Evolutionary conservation across 495 filamentous ascomycete genomes (phyloP).

Genomic region (Platismatia glauca): DNA sequence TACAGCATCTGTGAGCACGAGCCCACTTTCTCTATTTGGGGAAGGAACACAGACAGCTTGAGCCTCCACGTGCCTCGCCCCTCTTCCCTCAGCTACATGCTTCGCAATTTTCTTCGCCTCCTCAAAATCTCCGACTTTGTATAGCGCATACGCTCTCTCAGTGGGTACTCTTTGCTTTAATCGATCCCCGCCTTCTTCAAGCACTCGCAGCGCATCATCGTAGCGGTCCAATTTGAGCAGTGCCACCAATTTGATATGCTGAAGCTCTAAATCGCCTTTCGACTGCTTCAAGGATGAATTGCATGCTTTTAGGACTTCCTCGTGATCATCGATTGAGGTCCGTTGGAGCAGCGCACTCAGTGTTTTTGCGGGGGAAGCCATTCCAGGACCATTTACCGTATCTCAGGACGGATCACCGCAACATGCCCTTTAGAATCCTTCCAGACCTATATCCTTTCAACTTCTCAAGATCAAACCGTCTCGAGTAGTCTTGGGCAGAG

Average conservation of each 20-base stretch:
- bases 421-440: not conserved
- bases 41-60: conserved; percentile 57
- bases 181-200: conserved; percentile 60
- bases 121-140: conserved; percentile 69
- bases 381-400: conserved; percentile 11
- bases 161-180: conserved; percentile 58
- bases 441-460: not conserved
- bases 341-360: conserved; percentile 48
- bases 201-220: conserved; percentile 71
- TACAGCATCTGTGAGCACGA: conserved; percentile 23
- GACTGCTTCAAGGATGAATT: conserved; percentile 58
- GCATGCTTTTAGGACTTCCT: conserved; percentile 59
- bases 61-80: conserved; percentile 73
- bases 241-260: conserved; percentile 73
- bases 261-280: conserved; percentile 55
- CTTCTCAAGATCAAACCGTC: not conserved
- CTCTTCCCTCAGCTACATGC: conserved; percentile 43
- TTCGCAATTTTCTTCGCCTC: conserved; percentile 57
- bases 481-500: not conserved
- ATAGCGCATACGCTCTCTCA: conserved; percentile 86
- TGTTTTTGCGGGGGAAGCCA: conserved; percentile 40
- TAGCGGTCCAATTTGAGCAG: conserved; percentile 90
- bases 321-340: conserved; percentile 63
- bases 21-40: not conserved
- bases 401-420: not conserved